A percentile compares a stretch with the other conserved stretches of the same genome.
Conservation (phyloP, 2,329 filamentous ascomycete genomes). For the Xylariaceae sp. region DNA sequence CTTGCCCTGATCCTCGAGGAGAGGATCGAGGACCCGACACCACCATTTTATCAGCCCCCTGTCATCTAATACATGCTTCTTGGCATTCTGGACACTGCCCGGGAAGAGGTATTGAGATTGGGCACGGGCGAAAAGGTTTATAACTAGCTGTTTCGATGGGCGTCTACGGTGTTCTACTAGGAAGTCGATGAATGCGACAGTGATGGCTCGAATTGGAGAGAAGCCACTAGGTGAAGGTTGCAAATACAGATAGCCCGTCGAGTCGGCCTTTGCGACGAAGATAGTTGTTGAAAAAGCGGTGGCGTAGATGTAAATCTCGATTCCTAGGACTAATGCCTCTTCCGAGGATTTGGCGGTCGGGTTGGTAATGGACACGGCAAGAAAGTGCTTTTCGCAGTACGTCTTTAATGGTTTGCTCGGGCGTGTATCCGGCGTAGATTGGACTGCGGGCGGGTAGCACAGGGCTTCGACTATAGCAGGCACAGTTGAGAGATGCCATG, state of each 20-base stretch:
- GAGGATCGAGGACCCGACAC: constrained; percentile 79
- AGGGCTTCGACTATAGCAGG: constrained; percentile 71
- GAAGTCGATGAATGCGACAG: constrained; percentile 70
- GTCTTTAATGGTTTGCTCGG: constrained; percentile 46
- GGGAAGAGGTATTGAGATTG: constrained; percentile 95
- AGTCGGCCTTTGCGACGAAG: constrained; percentile 96
- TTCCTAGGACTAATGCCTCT: constrained; percentile 70
- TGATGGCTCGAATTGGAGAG: constrained; percentile 72
- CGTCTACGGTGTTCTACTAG: constrained; percentile 66
- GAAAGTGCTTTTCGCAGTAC: constrained; percentile 80
- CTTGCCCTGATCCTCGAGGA: constrained; percentile 51
- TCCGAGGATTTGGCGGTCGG: constrained; percentile 17
- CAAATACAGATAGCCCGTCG: constrained; percentile 77
- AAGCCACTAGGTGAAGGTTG: constrained; percentile 60
- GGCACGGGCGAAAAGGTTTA: constrained; percentile 88
- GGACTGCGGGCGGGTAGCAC: constrained; percentile 70
- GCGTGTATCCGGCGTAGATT: constrained; percentile 31
- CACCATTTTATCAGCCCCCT: constrained; percentile 91
- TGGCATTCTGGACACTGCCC: constrained; percentile 76
- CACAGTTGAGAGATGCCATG: constrained; percentile 85
- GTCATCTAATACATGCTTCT: constrained; percentile 91
- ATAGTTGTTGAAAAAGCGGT: constrained; percentile 78
- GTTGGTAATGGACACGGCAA: constrained; percentile 47
- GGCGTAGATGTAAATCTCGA: constrained; percentile 85
- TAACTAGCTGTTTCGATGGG: constrained; percentile 62